Base-by-base conservation (phyloP, 108 stramenopile genomes). In the Schizochytrium sp. region DNA sequence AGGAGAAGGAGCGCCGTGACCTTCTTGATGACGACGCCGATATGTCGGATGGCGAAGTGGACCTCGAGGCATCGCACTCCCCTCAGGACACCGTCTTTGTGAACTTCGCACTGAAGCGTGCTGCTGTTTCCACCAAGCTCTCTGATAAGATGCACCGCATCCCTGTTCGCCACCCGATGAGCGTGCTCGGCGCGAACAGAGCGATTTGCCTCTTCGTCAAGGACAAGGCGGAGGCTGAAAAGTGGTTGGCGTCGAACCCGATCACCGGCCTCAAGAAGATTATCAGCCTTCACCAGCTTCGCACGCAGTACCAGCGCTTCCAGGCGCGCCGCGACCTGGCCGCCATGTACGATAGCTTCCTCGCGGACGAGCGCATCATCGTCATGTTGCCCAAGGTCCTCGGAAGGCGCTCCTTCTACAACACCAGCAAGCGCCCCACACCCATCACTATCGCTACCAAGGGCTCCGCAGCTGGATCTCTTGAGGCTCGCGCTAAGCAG, bases 201-300 rank as follows among this genome's bases (percentile, higher is more conserved):
- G 76, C 49, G 13, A 83, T 83, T 83, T 83, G 76, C 53, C 5
- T 83, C 17, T 55, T 83, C 15, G 76, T 83, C 50, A 83, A 83
- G 76, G 76, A 83, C 76, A 83, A 83, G 53, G 50, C 47, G 7
- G 76, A 83, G 76, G 76, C 76, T 5, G 76, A 83, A 42, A 83
- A 83, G 76, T 50, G 45, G 45, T 2, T 83, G 50, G 50, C 10
- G 8, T 10, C 50, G 15, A 83, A 83, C 47, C 47, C 47, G 10
- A 49, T 83, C 40, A 47, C 50, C 5, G 76, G 76, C 76, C 38
- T 83, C 8, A 83, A 83, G 76, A 83, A 83, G 76, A 2, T 83
- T 40, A 55, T 83, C 76, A 55, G 53, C 47, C 76, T 83, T 17
- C 76, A 49, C 38, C 50, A 83, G 76, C 28, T 42, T 1, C 76